Conservation (phyloP, 768 basidiomycete genomes). For the Boletus rubroflammeus region DNA sequence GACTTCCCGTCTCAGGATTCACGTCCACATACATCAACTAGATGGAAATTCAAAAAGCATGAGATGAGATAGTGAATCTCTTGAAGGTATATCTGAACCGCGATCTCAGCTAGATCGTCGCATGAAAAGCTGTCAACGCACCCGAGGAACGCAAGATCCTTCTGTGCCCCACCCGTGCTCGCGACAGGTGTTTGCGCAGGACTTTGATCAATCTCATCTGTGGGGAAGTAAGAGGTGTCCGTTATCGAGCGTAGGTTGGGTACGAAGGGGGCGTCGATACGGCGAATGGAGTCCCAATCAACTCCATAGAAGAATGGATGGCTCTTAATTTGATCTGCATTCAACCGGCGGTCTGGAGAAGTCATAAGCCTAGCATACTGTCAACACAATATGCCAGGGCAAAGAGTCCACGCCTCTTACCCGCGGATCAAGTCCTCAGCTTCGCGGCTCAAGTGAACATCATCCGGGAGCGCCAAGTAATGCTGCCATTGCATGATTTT, state of each 20-base stretch:
- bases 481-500: conserved; percentile 95
- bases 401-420: conserved; percentile 38
- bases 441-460: conserved; percentile 88
- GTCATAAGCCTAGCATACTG: conserved; percentile 64
- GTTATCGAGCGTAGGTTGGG: conserved; percentile 90
- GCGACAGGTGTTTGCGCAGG: conserved; percentile 44
- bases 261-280: conserved; percentile 94
- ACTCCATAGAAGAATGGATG: conserved; percentile 97
- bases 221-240: conserved; percentile 98
- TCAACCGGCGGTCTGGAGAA: conserved; percentile 73
- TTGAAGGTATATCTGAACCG: conserved; percentile 71
- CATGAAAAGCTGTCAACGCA: conserved; percentile 25
- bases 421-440: conserved; percentile 84
- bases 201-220: conserved; percentile 84
- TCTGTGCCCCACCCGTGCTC: conserved; percentile 39
- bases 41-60: conserved; percentile 39
- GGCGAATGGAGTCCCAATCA: conserved; percentile 84
- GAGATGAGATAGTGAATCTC: conserved; percentile 63
- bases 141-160: conserved; percentile 69
- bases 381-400: conserved; percentile 1
- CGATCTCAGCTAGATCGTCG: not conserved
- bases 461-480: conserved; percentile 86
- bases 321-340: conserved; percentile 81
- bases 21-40: not conserved
- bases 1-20: not conserved